Evolutionary conservation across 2,329 filamentous ascomycete genomes (phyloP).

Genomic region (Diplodia mutila): DNA sequence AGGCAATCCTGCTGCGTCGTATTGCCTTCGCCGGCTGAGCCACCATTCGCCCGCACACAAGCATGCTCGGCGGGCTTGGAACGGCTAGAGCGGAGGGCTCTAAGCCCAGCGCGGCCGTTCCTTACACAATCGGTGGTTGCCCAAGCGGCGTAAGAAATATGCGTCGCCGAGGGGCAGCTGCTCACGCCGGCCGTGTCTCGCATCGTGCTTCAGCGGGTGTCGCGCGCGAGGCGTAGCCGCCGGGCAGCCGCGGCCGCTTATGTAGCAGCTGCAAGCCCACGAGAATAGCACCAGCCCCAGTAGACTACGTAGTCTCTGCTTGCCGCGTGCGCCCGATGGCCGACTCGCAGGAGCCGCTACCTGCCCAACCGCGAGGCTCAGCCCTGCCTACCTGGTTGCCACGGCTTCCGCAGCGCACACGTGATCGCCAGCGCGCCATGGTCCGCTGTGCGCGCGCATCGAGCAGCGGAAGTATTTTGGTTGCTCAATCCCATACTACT

Average conservation of each 20-base stretch:
- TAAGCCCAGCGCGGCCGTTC: conserved; percentile 1
- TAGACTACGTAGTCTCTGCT: conserved; percentile 10
- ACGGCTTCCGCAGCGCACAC: conserved; percentile 4
- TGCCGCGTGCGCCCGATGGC: not conserved
- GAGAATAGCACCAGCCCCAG: conserved; percentile 22
- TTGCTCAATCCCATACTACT: conserved; percentile 19
- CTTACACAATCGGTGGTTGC: not conserved
- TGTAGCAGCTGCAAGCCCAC: conserved; percentile 8
- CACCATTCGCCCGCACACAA: conserved; percentile 9
- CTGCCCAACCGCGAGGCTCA: conserved; percentile 6
- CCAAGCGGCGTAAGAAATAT: not conserved
- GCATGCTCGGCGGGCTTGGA: conserved; percentile 18
- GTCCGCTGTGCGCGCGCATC: not conserved
- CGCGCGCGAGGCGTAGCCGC: conserved; percentile 1
- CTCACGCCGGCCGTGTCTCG: conserved; percentile 4
- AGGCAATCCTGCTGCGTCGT: conserved; percentile 14
- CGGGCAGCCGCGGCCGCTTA: conserved; percentile 17
- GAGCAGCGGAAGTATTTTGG: conserved; percentile 3
- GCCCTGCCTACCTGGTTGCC: conserved; percentile 6
- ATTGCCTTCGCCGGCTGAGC: conserved; percentile 15
- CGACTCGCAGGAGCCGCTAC: conserved; percentile 10
- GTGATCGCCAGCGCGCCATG: conserved; percentile 14
- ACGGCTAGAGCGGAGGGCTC: not conserved
- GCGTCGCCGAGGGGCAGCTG: not conserved
- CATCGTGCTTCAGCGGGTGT: conserved; percentile 17